These are phyloP conservation scores for Chlorella sp. DNA, from an alignment of 139 green algal species.

Conservation along the genomic window DNA sequence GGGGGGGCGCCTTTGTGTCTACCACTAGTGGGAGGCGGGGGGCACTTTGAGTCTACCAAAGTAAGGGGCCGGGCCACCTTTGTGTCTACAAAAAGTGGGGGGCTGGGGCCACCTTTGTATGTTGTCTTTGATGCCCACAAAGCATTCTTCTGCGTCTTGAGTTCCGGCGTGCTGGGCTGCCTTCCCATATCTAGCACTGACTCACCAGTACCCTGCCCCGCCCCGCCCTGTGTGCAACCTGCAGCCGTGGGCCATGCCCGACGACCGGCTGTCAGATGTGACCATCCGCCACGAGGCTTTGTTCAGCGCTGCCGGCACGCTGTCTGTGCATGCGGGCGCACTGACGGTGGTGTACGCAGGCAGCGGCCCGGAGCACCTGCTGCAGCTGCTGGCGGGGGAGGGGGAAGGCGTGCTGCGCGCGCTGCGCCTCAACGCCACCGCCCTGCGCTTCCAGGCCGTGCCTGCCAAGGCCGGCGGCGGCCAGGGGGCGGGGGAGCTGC, in stretches of 20 bases:
- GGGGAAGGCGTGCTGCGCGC: constrained; percentile 18
- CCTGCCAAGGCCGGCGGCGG: background rate
- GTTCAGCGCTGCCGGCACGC: background rate
- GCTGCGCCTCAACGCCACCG: constrained; percentile 11
- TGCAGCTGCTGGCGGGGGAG: background rate
- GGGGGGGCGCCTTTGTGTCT: no score
- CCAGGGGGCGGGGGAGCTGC: background rate
- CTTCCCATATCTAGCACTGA: no score
- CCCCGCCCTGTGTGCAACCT: no score
- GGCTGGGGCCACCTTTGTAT: no score
- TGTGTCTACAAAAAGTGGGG: no score
- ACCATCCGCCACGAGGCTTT: constrained; percentile 19
- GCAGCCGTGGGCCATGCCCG: background rate
- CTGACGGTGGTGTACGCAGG: background rate
- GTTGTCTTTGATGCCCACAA: no score
- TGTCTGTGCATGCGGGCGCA: constrained; percentile 6
- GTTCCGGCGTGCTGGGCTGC: no score
- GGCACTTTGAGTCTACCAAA: no score
- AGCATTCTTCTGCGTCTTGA: no score
- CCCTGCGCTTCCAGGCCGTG: background rate
- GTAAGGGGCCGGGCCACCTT: no score
- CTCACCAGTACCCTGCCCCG: no score
- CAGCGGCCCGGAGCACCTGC: background rate
- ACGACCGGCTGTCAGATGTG: constrained; percentile 8
- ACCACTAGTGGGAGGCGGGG: no score